These are phyloP conservation scores for Athelia psychrophila DNA, from an alignment of 1,284 basidiomycete genomes.

Conservation along the genomic window DNA sequence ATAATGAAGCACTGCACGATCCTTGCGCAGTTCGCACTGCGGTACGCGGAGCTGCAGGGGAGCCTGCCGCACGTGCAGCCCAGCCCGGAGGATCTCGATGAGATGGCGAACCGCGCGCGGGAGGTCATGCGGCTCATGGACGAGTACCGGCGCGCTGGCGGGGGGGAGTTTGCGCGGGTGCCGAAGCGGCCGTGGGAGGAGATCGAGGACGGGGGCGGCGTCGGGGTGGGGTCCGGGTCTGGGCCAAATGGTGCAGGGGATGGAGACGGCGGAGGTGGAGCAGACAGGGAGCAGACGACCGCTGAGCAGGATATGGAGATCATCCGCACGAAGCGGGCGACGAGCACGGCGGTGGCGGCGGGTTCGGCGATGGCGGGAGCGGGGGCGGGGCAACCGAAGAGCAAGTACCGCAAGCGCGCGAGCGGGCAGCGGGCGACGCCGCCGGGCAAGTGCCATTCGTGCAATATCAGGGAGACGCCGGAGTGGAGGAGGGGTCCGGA, in stretches of 20 bases:
- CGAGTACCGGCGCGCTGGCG: slow-evolving; percentile 43
- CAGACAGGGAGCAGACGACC: slow-evolving; percentile 43
- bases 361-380: slow-evolving; percentile 35
- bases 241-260: slow-evolving; percentile 9
- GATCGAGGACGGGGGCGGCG: slow-evolving; percentile 36
- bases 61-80: slow-evolving; percentile 49
- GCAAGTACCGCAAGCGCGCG: slow-evolving; percentile 78
- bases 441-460: slow-evolving; percentile 80
- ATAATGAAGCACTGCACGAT: slow-evolving; percentile 58
- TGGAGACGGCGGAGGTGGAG: slow-evolving; percentile 4
- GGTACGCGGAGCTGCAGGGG: slow-evolving; percentile 49
- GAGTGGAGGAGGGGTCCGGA: slow-evolving; percentile 81
- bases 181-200: slow-evolving; percentile 81
- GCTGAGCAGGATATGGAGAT: slow-evolving; percentile 81
- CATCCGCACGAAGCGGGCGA: slow-evolving; percentile 72
- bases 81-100: slow-evolving; percentile 49
- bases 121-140: slow-evolving; percentile 66
- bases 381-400: slow-evolving; percentile 54
- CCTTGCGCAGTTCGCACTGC: slow-evolving; percentile 65
- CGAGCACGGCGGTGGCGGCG: slow-evolving; percentile 47
- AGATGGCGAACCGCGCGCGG: slow-evolving; percentile 64
- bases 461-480: slow-evolving; percentile 81
- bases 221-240: slow-evolving; percentile 9
- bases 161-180: slow-evolving; percentile 23
- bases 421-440: slow-evolving; percentile 73